Evolutionary conservation across 495 filamentous ascomycete species (phyloP).

Genomic region (Hypoxylon trugodes): DNA sequence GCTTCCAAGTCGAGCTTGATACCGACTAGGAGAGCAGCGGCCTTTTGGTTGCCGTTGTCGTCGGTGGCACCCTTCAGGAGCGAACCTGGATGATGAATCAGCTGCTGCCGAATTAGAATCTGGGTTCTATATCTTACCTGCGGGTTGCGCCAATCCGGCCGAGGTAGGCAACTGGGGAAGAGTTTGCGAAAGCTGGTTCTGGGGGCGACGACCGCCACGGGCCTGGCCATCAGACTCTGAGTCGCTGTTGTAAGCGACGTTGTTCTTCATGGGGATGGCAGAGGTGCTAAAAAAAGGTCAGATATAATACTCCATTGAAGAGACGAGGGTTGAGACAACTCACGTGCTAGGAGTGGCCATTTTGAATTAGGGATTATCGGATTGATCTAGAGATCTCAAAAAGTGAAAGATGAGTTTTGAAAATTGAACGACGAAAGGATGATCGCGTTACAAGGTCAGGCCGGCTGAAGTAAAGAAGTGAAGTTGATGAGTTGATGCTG

Average conservation of each 20-base stretch:
- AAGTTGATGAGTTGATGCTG: conserved; percentile 33
- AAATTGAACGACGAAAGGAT: not conserved
- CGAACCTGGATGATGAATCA: conserved; percentile 28
- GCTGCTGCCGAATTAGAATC: not conserved
- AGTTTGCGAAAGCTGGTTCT: conserved; percentile 38
- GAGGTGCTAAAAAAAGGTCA: conserved; percentile 26
- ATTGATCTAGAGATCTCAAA: conserved; percentile 35
- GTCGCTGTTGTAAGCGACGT: conserved; percentile 42
- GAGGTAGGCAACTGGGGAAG: conserved; percentile 50
- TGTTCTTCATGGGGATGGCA: conserved; percentile 42
- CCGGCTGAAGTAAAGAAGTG: conserved; percentile 42
- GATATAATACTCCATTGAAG: not conserved
- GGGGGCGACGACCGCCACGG: conserved; percentile 38
- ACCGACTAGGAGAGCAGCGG: conserved; percentile 53
- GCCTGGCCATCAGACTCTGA: conserved; percentile 41
- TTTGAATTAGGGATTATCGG: conserved; percentile 23
- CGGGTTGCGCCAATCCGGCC: conserved; percentile 47
- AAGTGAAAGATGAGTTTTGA: conserved; percentile 4
- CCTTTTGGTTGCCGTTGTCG: conserved; percentile 53
- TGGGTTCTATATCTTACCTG: conserved; percentile 41
- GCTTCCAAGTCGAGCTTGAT: conserved; percentile 60
- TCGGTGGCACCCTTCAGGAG: conserved; percentile 53
- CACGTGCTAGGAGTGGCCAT: conserved; percentile 41
- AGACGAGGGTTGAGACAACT: conserved; percentile 20
- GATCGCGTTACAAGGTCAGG: conserved; percentile 27